phyloP scores from a whole-genome alignment of 2,329 filamentous ascomycete genomes.

The Lecanosticta acicola region DNA sequence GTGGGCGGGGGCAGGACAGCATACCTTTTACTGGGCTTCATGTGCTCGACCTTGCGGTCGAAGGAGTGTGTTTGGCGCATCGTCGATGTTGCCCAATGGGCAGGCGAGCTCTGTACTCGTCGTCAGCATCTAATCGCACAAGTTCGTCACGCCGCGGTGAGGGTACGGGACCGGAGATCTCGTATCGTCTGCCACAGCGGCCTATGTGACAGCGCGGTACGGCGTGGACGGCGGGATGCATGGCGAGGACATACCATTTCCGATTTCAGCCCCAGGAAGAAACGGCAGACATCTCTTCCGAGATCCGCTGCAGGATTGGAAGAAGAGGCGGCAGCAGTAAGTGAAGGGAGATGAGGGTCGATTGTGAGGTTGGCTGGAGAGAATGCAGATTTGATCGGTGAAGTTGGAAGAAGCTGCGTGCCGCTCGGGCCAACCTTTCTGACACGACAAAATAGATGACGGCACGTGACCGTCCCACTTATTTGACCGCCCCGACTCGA shows the following conservation, averaged over 20 bases:
- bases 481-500: neutral
- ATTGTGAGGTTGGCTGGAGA: slow-evolving; percentile 1
- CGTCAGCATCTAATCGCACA: neutral
- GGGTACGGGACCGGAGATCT: neutral
- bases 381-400: neutral
- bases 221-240: neutral
- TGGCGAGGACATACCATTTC: slow-evolving; percentile 6
- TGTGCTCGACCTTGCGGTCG: slow-evolving; percentile 73
- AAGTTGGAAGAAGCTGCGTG: neutral
- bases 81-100: slow-evolving; percentile 60
- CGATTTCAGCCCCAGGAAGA: slow-evolving; percentile 2
- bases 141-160: neutral
- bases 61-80: slow-evolving; percentile 63
- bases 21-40: slow-evolving; percentile 80
- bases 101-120: slow-evolving; percentile 51
- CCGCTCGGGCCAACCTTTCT: neutral
- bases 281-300: slow-evolving; percentile 7
- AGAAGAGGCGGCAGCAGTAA: neutral
- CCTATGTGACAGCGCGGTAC: neutral
- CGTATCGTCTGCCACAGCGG: neutral
- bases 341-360: slow-evolving; percentile 1
- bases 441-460: neutral
- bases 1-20: slow-evolving; percentile 8
- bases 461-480: neutral
- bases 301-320: neutral